phyloP scores from a whole-genome alignment of 2,329 filamentous ascomycete genomes.

The Aspergillus sp. region DNA sequence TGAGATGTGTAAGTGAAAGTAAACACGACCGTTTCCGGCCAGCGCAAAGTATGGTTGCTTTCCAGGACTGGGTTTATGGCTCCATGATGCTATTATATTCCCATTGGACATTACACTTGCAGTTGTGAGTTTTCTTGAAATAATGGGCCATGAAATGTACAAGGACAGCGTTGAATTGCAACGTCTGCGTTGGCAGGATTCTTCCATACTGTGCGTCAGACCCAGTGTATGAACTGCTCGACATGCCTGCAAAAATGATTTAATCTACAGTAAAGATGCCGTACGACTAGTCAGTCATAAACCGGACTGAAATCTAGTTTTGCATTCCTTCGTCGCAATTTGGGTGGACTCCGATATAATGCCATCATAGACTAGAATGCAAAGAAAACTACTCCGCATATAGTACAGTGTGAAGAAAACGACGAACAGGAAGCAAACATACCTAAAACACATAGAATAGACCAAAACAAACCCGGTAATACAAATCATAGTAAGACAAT shows the following conservation, averaged over 20 bases:
- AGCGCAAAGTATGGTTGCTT: background rate
- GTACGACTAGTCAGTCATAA: no score
- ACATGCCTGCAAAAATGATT: no score
- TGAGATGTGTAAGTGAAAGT: background rate
- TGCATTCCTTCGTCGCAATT: background rate
- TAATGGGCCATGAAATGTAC: no score
- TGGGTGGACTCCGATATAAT: background rate
- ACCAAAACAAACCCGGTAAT: background rate
- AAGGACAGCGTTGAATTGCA: no score
- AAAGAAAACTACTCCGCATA: background rate
- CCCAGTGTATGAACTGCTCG: no score
- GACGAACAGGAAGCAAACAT: background rate
- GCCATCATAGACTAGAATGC: background rate
- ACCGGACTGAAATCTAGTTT: background rate
- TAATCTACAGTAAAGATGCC: no score
- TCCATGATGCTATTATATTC: no score
- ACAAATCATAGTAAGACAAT: slow-evolving; percentile 2
- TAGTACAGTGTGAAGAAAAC: background rate
- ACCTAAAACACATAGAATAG: slow-evolving; percentile 4
- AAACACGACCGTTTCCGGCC: background rate
- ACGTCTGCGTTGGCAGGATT: no score
- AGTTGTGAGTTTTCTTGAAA: no score
- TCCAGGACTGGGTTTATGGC: background rate
- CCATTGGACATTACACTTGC: no score
- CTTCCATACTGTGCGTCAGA: no score